These are phyloP conservation scores for Begonia peltatifolia DNA, from an alignment of 306 rosid genomes.

Conservation along the genomic window DNA sequence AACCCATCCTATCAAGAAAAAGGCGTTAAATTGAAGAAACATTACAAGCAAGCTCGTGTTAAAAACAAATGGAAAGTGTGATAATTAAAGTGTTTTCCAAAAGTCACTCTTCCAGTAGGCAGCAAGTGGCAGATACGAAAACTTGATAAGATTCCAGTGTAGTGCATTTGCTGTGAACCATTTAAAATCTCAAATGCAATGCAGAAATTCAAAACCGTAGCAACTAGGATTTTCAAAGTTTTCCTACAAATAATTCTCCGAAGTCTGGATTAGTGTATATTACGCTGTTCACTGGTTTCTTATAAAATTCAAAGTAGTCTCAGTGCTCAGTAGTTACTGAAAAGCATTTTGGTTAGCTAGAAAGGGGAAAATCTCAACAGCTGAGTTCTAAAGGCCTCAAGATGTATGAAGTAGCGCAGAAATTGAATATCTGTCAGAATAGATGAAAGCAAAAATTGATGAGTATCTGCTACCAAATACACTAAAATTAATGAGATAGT, in stretches of 20 bases:
- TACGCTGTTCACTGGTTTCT: background rate
- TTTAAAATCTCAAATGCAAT: background rate
- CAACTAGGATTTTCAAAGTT: background rate
- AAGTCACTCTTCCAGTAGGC: background rate
- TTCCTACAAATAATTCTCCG: no score
- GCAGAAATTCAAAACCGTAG: background rate
- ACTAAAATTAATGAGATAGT: no score
- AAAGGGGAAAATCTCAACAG: background rate
- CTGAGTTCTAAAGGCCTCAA: no score
- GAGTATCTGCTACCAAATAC: no score
- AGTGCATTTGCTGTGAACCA: no score
- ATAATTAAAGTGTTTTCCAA: background rate
- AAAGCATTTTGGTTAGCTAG: background rate
- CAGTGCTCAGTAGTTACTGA: background rate
- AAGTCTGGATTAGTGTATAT: no score
- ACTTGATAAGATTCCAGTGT: no score
- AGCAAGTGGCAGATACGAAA: no score
- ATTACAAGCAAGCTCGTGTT: background rate
- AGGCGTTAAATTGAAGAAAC: background rate
- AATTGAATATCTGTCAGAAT: no score
- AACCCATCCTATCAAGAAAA: constrained; percentile 3
- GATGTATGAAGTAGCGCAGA: no score
- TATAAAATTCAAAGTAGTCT: background rate
- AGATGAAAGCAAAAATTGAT: no score
- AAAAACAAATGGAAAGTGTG: background rate